These are phyloP conservation scores for Diaporthe australafricana DNA, from an alignment of 2,329 filamentous ascomycete genomes.

Conservation along the genomic window DNA sequence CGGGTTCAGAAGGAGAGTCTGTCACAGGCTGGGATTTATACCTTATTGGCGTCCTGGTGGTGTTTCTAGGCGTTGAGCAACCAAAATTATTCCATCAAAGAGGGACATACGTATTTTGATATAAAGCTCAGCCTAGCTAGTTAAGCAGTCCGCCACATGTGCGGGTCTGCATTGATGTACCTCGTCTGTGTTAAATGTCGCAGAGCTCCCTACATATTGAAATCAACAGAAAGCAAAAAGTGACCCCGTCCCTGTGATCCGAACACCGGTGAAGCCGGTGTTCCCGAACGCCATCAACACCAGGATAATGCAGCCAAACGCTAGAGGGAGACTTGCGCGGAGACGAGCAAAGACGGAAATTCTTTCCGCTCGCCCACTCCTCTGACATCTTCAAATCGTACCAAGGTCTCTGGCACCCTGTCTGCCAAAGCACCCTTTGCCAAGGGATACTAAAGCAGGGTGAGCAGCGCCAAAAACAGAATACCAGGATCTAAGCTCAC, in stretches of 20 bases:
- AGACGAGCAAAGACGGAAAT: background rate
- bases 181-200: background rate
- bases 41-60: conserved; percentile 21
- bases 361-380: background rate
- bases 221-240: conserved; percentile 10
- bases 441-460: background rate
- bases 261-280: background rate
- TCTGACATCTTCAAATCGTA: background rate
- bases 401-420: too few relatives aligned
- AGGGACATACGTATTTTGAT: background rate
- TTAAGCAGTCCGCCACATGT: background rate
- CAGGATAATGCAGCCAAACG: conserved; percentile 27
- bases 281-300: conserved; percentile 26
- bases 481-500: background rate
- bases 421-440: background rate
- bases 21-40: conserved; percentile 9
- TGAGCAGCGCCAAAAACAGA: background rate
- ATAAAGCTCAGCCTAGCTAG: background rate
- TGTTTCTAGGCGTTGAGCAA: conserved; percentile 30
- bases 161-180: background rate
- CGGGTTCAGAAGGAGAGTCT: background rate
- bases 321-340: background rate
- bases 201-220: background rate
- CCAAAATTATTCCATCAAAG: conserved; percentile 19
- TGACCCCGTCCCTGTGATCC: background rate